Conservation (phyloP, 768 basidiomycete species). For the Termitomyces heimii region DNA sequence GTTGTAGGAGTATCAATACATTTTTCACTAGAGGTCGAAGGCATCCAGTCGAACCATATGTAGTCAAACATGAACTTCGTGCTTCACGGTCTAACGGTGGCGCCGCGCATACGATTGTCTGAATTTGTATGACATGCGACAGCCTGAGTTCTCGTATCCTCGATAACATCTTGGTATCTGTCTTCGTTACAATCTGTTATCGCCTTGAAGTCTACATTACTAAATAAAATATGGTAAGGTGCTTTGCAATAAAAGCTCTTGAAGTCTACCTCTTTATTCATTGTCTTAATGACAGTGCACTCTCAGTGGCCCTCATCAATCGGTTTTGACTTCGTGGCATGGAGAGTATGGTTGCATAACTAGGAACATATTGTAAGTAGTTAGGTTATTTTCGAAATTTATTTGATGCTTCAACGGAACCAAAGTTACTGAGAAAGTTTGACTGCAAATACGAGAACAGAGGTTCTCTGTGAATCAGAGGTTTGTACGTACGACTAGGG, state of each 20-base stretch:
- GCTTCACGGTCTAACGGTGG: background rate
- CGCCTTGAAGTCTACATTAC: background rate
- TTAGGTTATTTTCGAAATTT: too few species aligned
- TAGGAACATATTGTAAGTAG: background rate
- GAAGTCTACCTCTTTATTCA: background rate
- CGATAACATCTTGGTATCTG: background rate
- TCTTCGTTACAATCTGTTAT: background rate
- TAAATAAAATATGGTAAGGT: background rate
- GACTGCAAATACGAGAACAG: too few species aligned
- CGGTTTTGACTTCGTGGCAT: background rate
- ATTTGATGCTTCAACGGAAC: too few species aligned
- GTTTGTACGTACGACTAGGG: too few species aligned
- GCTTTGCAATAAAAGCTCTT: background rate
- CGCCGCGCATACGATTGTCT: background rate
- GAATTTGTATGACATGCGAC: background rate
- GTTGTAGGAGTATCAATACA: conserved; percentile 10
- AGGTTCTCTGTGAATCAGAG: too few species aligned
- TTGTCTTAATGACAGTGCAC: background rate
- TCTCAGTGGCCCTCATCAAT: background rate
- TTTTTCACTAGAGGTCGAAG: background rate
- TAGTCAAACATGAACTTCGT: background rate
- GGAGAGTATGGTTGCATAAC: background rate
- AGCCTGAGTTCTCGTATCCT: background rate
- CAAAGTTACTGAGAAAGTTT: too few species aligned
- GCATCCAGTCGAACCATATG: background rate